These are phyloP conservation scores for Coccomyxa subellipsoidea DNA, from an alignment of 163 green algal genomes.

Conservation along the genomic window DNA sequence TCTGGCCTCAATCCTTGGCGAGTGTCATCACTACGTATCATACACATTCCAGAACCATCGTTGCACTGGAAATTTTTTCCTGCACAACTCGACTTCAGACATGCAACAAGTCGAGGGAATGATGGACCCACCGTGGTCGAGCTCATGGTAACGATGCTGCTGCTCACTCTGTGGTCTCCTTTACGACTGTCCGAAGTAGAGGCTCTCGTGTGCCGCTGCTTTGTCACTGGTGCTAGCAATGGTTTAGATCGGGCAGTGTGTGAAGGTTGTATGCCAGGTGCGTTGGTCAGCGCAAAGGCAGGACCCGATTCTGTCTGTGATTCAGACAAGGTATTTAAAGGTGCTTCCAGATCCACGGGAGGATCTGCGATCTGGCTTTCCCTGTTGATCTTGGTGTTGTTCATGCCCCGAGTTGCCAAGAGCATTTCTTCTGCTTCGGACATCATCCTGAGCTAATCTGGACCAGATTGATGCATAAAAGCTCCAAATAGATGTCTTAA, in stretches of 20 bases:
- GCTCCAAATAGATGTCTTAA: too few relatives aligned
- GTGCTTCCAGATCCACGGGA: background rate
- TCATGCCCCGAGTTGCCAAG: background rate
- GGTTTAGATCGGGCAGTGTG: background rate
- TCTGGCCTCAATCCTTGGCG: too few relatives aligned
- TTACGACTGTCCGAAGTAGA: background rate
- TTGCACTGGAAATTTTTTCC: too few relatives aligned
- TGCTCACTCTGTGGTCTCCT: background rate
- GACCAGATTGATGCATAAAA: background rate
- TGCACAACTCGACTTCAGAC: too few relatives aligned
- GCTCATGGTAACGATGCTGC: slow-evolving; percentile 3
- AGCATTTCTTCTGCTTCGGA: slow-evolving; percentile 2
- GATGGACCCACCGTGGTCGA: background rate
- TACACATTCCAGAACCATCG: too few relatives aligned
- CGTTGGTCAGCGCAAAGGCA: background rate
- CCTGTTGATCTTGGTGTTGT: background rate
- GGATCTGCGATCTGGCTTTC: background rate
- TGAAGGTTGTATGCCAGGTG: background rate
- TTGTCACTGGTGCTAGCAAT: background rate
- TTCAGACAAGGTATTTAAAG: background rate
- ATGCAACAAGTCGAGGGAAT: too few relatives aligned
- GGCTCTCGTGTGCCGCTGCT: background rate
- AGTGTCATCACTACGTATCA: background rate
- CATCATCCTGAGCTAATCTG: background rate
- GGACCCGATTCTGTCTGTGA: background rate